A percentile compares a stretch with the other conserved stretches of the same genome.
These are phyloP conservation scores for Stephanodiscus triporus DNA, from an alignment of 108 stramenopile species.

Conservation along the genomic window DNA sequence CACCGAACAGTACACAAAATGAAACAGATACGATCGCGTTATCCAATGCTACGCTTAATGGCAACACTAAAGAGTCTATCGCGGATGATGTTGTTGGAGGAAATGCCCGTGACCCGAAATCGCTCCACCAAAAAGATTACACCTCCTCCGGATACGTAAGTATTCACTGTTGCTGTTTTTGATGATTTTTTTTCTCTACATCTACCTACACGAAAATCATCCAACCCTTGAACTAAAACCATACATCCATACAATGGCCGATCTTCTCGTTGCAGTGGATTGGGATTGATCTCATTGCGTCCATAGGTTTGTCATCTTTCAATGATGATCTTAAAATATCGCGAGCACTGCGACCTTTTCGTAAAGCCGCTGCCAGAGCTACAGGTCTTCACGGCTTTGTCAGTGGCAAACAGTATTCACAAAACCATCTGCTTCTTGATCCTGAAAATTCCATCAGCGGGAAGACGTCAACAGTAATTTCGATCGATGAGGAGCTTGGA, in stretches of 20 bases:
- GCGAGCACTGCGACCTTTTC: constrained; percentile 58
- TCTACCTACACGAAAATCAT: no score
- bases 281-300: constrained; percentile 51
- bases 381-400: constrained; percentile 84
- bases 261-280: constrained; percentile 39
- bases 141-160: constrained; percentile 44
- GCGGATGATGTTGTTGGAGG: background rate
- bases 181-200: background rate
- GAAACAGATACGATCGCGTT: background rate
- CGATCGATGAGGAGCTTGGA: constrained; percentile 50
- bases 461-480: constrained; percentile 38
- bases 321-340: constrained; percentile 52
- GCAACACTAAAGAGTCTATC: background rate
- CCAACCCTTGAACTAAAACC: background rate
- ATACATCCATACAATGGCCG: background rate
- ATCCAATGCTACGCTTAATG: background rate
- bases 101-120: background rate
- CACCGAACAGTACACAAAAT: constrained; percentile 7
- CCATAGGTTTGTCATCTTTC: constrained; percentile 52
- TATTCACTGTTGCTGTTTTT: background rate
- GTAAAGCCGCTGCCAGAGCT: constrained; percentile 64
- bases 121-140: constrained; percentile 6
- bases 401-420: constrained; percentile 67
- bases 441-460: constrained; percentile 4
- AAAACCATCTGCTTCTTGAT: background rate